Base-by-base conservation (phyloP, 2,329 filamentous ascomycete genomes). In the Ascochyta koolunga region DNA sequence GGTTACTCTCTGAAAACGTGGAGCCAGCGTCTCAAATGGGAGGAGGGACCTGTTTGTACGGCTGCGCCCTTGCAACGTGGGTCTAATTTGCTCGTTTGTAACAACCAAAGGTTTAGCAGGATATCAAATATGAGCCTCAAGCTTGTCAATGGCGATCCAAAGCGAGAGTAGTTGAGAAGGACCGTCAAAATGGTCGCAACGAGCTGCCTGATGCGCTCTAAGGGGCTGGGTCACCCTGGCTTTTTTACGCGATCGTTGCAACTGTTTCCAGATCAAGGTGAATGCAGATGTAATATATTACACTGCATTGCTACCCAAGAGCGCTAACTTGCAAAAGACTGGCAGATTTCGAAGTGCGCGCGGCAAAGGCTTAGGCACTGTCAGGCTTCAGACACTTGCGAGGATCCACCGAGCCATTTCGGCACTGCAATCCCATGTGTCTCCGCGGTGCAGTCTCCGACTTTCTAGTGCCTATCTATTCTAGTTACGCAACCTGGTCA, bases 291-390 rank as follows among this genome's bases (percentile, higher is more conserved):
- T 3, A 10, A 37, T 18, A 10, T 8, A 37, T 2, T 22, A 13
- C 32, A n/a, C 35, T 41, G 36, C 22, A 52, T 31, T 46, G 42
- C 36, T 46, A 37, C 31, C 49, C 38, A 43, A 47, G n/a, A 42
- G 7, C n/a, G 22, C 43, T 42, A 42, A 27, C 18, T 25, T 33
- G n/a, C 38, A 25, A 36, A 10, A 24, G 25, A 15, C 6, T 38
- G 37, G 37, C 36, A 16, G 22, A 13, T 32, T 15, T 25, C 13
- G 21, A 25, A 11, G 29, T 31, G 29, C 7, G n/a, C 15, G 36
- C 37, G 43, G 19, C 37, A 19, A 19, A 41, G 38, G 37, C 29
- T 11, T n/a, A 32, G n/a, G 25, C 10, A 9, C 7, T 33, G n/a
- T n/a, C 37, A 42, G 24, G 32, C 36, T 38, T 18, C 15, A 29